Conservation (phyloP, 805 yeast genomes). For the Wickerhamiella alocasiicola region DNA sequence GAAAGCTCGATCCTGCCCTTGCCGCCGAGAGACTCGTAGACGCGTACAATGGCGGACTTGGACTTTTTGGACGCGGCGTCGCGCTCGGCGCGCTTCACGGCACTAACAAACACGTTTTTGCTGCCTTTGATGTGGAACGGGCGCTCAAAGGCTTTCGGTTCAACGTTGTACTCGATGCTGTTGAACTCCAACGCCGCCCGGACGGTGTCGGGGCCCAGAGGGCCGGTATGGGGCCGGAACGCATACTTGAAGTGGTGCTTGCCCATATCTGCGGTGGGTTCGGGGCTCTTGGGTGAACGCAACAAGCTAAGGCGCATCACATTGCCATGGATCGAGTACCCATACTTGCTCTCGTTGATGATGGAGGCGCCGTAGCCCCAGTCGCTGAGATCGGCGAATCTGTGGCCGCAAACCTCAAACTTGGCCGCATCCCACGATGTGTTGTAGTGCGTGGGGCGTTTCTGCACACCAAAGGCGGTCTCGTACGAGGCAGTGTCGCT, state of each 20-base stretch:
- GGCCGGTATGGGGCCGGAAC: slow-evolving; percentile 67
- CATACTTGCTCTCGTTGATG: slow-evolving; percentile 77
- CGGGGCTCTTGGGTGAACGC: slow-evolving; percentile 91
- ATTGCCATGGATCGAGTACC: slow-evolving; percentile 90
- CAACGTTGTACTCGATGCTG: slow-evolving; percentile 27
- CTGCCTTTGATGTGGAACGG: slow-evolving; percentile 31
- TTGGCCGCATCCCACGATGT: slow-evolving; percentile 95
- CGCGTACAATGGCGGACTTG: slow-evolving; percentile 51
- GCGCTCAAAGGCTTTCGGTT: neutral
- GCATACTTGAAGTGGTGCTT: slow-evolving; percentile 72
- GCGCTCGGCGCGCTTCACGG: slow-evolving; percentile 79
- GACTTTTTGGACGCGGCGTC: slow-evolving; percentile 41
- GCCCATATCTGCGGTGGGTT: slow-evolving; percentile 91
- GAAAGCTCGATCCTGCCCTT: slow-evolving; percentile 40
- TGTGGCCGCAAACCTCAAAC: slow-evolving; percentile 90
- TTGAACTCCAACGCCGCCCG: slow-evolving; percentile 72
- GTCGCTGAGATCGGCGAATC: slow-evolving; percentile 85
- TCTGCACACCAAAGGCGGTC: slow-evolving; percentile 85
- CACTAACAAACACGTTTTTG: slow-evolving; percentile 51
- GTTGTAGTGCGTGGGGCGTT: slow-evolving; percentile 87
- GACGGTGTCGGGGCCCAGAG: slow-evolving; percentile 51
- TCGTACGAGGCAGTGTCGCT: slow-evolving; percentile 76
- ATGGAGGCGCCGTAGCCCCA: slow-evolving; percentile 75
- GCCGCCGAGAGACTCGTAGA: slow-evolving; percentile 87
- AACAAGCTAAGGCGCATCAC: slow-evolving; percentile 72